Evolutionary conservation across 768 basidiomycete genomes (phyloP).

Genomic region (Boletus edulis): DNA sequence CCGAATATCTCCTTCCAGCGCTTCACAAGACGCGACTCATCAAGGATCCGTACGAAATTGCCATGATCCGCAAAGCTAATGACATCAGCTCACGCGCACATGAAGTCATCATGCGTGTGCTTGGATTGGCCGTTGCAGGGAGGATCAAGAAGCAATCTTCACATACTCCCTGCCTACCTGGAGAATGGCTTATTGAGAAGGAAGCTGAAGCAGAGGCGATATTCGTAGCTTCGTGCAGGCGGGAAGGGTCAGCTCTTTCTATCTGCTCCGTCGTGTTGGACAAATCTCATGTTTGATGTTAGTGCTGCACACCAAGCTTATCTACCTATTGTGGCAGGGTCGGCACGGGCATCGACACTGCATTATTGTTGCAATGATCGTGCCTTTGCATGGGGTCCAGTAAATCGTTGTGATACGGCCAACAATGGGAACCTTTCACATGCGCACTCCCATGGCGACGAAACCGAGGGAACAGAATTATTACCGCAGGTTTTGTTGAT

Average conservation of each 20-base stretch:
- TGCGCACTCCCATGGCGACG: conserved; percentile 22
- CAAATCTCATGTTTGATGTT: neutral
- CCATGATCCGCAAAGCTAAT: conserved; percentile 74
- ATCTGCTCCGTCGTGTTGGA: neutral
- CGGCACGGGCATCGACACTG: conserved; percentile 81
- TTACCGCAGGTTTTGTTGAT: conserved; percentile 79
- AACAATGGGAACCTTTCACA: conserved; percentile 50
- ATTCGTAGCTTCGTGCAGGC: conserved; percentile 85
- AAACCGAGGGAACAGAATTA: conserved; percentile 33
- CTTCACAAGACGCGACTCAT: conserved; percentile 79
- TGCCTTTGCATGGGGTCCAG: conserved; percentile 83
- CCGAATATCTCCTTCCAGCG: conserved; percentile 64
- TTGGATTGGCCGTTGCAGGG: conserved; percentile 70
- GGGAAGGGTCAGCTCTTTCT: conserved; percentile 66
- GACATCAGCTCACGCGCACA: conserved; percentile 88
- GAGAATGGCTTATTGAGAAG: conserved; percentile 87
- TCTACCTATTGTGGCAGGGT: conserved; percentile 87
- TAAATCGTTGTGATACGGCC: conserved; percentile 50
- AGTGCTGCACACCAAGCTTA: conserved; percentile 89
- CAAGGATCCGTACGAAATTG: conserved; percentile 75
- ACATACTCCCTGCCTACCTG: conserved; percentile 53
- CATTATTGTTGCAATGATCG: conserved; percentile 95
- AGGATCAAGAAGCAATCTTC: conserved; percentile 45
- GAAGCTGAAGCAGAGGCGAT: conserved; percentile 94
- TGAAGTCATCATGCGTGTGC: conserved; percentile 87